phyloP scores from a whole-genome alignment of 2,329 filamentous ascomycete genomes.

The Dendrostoma leiphaemia region DNA sequence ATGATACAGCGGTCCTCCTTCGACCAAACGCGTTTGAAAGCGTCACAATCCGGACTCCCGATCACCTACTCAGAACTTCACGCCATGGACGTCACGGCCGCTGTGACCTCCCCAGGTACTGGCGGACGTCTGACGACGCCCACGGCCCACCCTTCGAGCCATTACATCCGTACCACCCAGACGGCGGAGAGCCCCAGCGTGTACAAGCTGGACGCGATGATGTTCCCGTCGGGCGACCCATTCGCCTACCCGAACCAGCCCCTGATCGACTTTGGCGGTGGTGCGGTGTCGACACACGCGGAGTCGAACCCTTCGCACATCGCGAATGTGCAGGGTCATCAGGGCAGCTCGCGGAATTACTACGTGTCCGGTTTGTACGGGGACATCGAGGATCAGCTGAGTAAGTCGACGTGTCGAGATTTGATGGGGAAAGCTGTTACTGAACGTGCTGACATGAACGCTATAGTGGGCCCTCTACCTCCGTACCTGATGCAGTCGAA shows the following conservation, averaged over 20 bases:
- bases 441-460: background rate
- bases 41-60: slow-evolving; percentile 30
- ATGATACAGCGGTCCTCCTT: slow-evolving; percentile 25
- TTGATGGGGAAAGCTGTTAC: background rate
- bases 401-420: background rate
- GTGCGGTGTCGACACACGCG: slow-evolving; percentile 30
- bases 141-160: slow-evolving; percentile 25
- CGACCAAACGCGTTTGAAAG: slow-evolving; percentile 31
- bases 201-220: slow-evolving; percentile 71
- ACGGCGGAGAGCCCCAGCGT: slow-evolving; percentile 36
- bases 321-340: slow-evolving; percentile 29
- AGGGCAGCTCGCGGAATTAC: slow-evolving; percentile 40
- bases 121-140: slow-evolving; percentile 29
- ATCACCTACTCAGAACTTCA: slow-evolving; percentile 43
- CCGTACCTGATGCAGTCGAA: slow-evolving; percentile 65
- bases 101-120: slow-evolving; percentile 37
- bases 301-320: slow-evolving; percentile 32
- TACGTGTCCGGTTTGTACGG: slow-evolving; percentile 55
- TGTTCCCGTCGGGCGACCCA: slow-evolving; percentile 77
- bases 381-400: slow-evolving; percentile 71
- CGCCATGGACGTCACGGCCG: slow-evolving; percentile 43
- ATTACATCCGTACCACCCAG: slow-evolving; percentile 26
- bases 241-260: slow-evolving; percentile 79
- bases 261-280: slow-evolving; percentile 55
- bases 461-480: slow-evolving; percentile 59